Evolutionary conservation across 1,284 basidiomycete genomes (phyloP).

Genomic region (Phellinidium pouzarii): DNA sequence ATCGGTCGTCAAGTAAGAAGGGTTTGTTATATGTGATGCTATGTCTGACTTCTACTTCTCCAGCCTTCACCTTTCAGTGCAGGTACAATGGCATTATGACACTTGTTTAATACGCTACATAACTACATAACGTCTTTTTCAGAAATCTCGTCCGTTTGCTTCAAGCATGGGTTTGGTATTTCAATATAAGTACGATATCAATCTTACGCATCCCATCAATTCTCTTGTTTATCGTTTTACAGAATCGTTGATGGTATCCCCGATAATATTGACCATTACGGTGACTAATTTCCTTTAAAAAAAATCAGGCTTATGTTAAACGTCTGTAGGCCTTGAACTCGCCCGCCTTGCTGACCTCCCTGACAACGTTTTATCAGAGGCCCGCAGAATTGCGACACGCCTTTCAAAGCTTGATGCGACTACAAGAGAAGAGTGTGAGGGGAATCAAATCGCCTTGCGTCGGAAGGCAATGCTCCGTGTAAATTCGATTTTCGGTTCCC

Average conservation of each 20-base stretch:
- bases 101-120: slow-evolving; percentile 4
- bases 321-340: slow-evolving; percentile 64
- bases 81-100: slow-evolving; percentile 39
- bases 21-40: slow-evolving; percentile 23
- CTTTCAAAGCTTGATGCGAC: slow-evolving; percentile 56
- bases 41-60: slow-evolving; percentile 18
- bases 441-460: slow-evolving; percentile 49
- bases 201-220: not conserved
- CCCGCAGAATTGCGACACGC: slow-evolving; percentile 50
- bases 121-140: slow-evolving; percentile 14
- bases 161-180: slow-evolving; percentile 66
- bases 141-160: slow-evolving; percentile 47
- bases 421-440: slow-evolving; percentile 52
- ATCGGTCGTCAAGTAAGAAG: slow-evolving; percentile 62
- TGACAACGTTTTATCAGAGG: slow-evolving; percentile 53
- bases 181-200: slow-evolving; percentile 60
- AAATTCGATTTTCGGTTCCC: slow-evolving; percentile 19
- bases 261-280: slow-evolving; percentile 58
- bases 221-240: not conserved
- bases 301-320: not conserved
- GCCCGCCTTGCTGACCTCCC: slow-evolving; percentile 82
- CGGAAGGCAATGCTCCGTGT: slow-evolving; percentile 68
- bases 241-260: slow-evolving; percentile 64
- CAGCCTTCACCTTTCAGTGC: slow-evolving; percentile 78
- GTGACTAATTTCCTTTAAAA: slow-evolving; percentile 29